Base-by-base conservation (phyloP, 2,329 filamentous ascomycete species). In the Beauveria rudraprayagi region DNA sequence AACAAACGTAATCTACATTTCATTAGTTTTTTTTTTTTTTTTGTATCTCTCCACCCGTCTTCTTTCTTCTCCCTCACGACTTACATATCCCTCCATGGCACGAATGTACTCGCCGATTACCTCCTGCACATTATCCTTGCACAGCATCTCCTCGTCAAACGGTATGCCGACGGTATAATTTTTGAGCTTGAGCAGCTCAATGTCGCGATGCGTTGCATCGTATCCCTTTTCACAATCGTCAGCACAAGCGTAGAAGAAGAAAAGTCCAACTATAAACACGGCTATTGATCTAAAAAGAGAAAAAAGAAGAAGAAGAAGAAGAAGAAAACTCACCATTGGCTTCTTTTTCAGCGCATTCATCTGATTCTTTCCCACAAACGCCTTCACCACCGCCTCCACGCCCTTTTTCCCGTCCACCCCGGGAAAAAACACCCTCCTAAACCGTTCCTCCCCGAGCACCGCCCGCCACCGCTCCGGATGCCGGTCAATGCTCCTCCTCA, bases 291-390 rank as follows among this genome's bases (percentile, higher is more conserved):
- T 2, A 28, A 28, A 7, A 28, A 28, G 4, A 28, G 7, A 7
- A 28, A 28, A 7, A 1, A 28, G 7, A 7, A 28, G 5, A 28
- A 26, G 3, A 26, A 26, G 24, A 26, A 4, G 7, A 28, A 30
- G 3, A 34, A 34, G 1, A 34, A 30, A 17, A 61, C 81, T 72
- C 72, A 91, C 91, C 84, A 92, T 93, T 5, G 92, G 92, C 70
- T 88, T 87, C 43, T 85, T 93, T 79, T 95, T 96, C 56, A 97
- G 78, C 16, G 91, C 91, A 63, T 84, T 88, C 62, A 86, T 84
- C 65, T 83, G 77, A 68, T 96, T 97, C 66, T 81, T 78, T 48
- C 78, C 79, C 24, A 83, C 80, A 72, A 96, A 96, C 1, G 88
- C 88, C 65, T 83, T 80, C 5, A 94, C 73, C 19, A 81, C 86